These are phyloP conservation scores for Triangularia setosa DNA, from an alignment of 2,329 filamentous ascomycete species.

Conservation along the genomic window DNA sequence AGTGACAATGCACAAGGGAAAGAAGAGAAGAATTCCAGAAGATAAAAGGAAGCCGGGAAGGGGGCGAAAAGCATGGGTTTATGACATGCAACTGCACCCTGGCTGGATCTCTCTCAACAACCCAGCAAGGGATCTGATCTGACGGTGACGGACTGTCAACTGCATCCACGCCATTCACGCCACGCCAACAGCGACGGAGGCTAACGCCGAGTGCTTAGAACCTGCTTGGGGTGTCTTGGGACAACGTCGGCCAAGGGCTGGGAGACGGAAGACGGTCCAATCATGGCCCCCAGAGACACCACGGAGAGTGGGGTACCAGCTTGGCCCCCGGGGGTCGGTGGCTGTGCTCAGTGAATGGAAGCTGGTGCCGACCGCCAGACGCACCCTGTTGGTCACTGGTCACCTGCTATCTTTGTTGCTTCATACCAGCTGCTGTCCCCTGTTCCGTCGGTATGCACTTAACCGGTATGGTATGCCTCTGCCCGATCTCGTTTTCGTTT, in stretches of 20 bases:
- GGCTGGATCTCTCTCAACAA: neutral
- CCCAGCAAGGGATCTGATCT: conserved; percentile 2
- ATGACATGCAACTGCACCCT: neutral
- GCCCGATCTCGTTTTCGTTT: neutral
- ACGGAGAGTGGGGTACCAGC: neutral
- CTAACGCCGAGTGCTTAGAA: neutral
- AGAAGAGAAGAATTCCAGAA: conserved; percentile 11
- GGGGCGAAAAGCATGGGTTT: conserved; percentile 9
- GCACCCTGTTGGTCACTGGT: conserved; percentile 12
- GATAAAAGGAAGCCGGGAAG: conserved; percentile 2
- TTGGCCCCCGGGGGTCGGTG: neutral
- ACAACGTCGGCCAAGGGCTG: conserved; percentile 4
- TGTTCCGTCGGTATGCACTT: neutral
- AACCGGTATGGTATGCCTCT: neutral
- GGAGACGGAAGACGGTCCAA: neutral
- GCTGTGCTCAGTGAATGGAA: neutral
- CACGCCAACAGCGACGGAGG: neutral
- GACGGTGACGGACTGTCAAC: neutral
- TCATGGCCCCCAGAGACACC: neutral
- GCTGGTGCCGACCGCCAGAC: conserved; percentile 10
- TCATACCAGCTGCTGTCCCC: conserved; percentile 7
- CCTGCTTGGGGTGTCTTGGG: neutral
- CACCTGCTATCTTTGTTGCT: conserved; percentile 17
- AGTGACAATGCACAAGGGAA: neutral
- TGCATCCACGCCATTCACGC: conserved; percentile 7